Evolutionary conservation across 192 early-diverging fungal species (phyloP).

Genomic region (Dissophora globulifera): DNA sequence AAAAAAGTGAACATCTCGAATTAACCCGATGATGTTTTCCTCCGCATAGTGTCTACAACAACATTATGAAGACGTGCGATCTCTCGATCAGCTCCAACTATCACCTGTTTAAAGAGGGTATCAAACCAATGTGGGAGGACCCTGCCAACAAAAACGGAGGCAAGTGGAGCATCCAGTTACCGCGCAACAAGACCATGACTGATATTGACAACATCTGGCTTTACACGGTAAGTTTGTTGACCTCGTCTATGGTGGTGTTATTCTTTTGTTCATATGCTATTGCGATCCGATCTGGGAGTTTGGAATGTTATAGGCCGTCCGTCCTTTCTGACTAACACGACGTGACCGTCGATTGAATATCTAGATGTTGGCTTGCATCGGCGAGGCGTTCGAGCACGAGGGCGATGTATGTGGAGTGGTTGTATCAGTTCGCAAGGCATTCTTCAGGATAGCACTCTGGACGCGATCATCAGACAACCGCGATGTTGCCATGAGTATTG

Average conservation of each 20-base stretch:
- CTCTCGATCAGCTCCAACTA: slow-evolving; percentile 87
- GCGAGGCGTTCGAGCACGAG: slow-evolving; percentile 82
- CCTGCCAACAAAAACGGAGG: slow-evolving; percentile 89
- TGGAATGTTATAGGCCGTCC: too few species aligned
- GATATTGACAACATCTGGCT: slow-evolving; percentile 90
- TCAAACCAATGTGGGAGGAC: slow-evolving; percentile 97
- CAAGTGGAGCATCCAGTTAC: slow-evolving; percentile 86
- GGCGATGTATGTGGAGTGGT: slow-evolving; percentile 91
- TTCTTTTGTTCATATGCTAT: background rate
- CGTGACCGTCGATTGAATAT: too few species aligned
- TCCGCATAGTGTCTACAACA: slow-evolving; percentile 76
- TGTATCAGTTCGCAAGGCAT: slow-evolving; percentile 83
- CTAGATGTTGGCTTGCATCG: slow-evolving; percentile 88
- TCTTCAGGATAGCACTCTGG: slow-evolving; percentile 91
- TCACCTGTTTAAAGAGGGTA: slow-evolving; percentile 92
- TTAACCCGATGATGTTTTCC: slow-evolving; percentile 6
- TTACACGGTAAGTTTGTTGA: slow-evolving; percentile 67
- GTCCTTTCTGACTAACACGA: too few species aligned
- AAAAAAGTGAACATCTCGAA: too few species aligned
- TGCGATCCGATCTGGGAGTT: slow-evolving; percentile 9
- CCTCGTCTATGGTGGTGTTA: background rate
- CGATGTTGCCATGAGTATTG: slow-evolving; percentile 59
- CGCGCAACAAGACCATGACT: slow-evolving; percentile 73
- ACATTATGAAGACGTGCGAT: slow-evolving; percentile 79
- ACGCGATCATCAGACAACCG: slow-evolving; percentile 68